These are phyloP conservation scores for Knufia petricola DNA, from an alignment of 2,329 filamentous ascomycete species.

Conservation along the genomic window DNA sequence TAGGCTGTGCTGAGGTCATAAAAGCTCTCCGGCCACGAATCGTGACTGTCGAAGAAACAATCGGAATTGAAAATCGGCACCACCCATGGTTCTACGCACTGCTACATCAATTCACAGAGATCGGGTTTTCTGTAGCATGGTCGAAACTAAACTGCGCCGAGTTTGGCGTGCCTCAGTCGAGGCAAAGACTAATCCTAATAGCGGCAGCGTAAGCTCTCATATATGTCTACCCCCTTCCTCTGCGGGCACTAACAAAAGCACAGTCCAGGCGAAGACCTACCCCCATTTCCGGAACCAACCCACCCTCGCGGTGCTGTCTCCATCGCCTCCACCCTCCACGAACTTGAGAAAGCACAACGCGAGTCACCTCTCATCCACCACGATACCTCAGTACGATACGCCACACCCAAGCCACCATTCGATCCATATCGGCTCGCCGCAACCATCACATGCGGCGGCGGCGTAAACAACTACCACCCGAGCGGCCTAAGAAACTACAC, in stretches of 20 bases:
- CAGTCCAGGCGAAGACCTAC: conserved; percentile 61
- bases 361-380: conserved; percentile 32
- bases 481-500: conserved; percentile 55
- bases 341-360: conserved; percentile 33
- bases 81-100: conserved; percentile 49
- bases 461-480: conserved; percentile 57
- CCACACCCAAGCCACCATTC: conserved; percentile 32
- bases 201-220: conserved; percentile 40
- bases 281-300: conserved; percentile 54
- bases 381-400: conserved; percentile 22
- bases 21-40: conserved; percentile 53
- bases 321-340: conserved; percentile 34
- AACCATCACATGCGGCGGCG: conserved; percentile 55
- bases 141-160: conserved; percentile 44
- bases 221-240: conserved; percentile 3
- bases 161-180: conserved; percentile 42
- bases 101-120: conserved; percentile 53
- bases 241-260: conserved; percentile 42
- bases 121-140: conserved; percentile 64
- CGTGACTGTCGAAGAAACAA: conserved; percentile 71
- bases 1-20: conserved; percentile 44
- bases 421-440: conserved; percentile 42
- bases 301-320: conserved; percentile 36
- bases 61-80: conserved; percentile 52
- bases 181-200: conserved; percentile 43